These are phyloP conservation scores for Allium cepa DNA, from an alignment of 106 monocot species.

Conservation along the genomic window DNA sequence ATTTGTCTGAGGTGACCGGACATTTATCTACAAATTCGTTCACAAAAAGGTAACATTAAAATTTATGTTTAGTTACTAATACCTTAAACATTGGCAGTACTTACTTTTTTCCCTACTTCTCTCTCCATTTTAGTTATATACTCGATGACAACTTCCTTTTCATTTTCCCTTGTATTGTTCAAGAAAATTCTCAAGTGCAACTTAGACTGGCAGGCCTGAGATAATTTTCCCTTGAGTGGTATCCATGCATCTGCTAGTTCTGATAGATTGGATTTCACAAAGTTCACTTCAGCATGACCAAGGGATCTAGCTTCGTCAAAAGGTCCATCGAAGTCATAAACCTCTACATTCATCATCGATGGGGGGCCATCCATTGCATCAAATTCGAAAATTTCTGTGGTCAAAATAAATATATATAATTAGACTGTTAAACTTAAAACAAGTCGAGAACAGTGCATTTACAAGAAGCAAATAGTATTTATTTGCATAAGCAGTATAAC, in stretches of 20 bases:
- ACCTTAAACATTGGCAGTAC: background rate
- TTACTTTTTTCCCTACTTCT: constrained; percentile 91
- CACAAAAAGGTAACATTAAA: background rate
- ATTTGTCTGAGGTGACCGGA: constrained; percentile 86
- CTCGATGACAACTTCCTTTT: constrained; percentile 55
- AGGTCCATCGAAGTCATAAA: constrained; percentile 95
- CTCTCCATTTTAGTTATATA: constrained; percentile 87
- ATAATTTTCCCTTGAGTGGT: constrained; percentile 81
- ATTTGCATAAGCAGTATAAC: too few species aligned
- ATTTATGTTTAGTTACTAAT: background rate
- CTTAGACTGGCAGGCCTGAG: constrained; percentile 77
- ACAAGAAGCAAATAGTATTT: too few species aligned
- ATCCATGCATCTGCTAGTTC: constrained; percentile 81
- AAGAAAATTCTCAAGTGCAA: constrained; percentile 79
- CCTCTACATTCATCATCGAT: constrained; percentile 60
- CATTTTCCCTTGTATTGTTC: constrained; percentile 70
- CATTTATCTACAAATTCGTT: constrained; percentile 46
- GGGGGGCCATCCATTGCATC: constrained; percentile 95
- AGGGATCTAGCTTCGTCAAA: constrained; percentile 73
- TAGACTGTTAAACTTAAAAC: too few species aligned
- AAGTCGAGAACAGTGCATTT: too few species aligned
- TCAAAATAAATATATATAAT: too few species aligned
- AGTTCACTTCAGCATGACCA: constrained; percentile 90
- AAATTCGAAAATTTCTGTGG: constrained; percentile 92
- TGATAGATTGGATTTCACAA: constrained; percentile 68